These are phyloP conservation scores for Coniochaeta ligniaria DNA, from an alignment of 2,329 filamentous ascomycete genomes.

Conservation along the genomic window DNA sequence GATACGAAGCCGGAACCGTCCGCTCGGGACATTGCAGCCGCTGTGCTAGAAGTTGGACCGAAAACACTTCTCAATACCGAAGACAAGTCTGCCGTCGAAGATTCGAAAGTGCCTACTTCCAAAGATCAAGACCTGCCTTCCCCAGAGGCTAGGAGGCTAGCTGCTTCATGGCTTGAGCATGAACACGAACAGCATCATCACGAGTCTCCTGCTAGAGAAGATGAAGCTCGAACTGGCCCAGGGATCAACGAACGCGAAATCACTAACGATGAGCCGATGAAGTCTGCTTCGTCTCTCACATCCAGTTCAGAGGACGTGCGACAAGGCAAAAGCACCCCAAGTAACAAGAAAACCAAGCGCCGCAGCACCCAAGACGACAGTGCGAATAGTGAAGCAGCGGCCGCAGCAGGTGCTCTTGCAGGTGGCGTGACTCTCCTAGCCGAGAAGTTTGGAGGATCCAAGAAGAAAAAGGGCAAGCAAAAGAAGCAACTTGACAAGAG, in stretches of 20 bases:
- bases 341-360: slow-evolving; percentile 4
- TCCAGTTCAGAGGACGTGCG: not conserved
- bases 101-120: not conserved
- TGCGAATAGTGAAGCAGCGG: slow-evolving; percentile 16
- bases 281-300: not conserved
- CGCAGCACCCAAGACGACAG: slow-evolving; percentile 3
- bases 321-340: not conserved
- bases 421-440: slow-evolving; percentile 26
- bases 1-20: slow-evolving; percentile 5
- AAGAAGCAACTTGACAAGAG: slow-evolving; percentile 32
- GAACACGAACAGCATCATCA: not conserved
- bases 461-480: slow-evolving; percentile 26
- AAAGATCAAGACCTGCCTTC: not conserved
- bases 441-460: slow-evolving; percentile 24
- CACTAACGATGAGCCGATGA: not conserved
- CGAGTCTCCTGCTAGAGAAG: not conserved
- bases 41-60: slow-evolving; percentile 9
- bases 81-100: not conserved
- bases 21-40: slow-evolving; percentile 15
- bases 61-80: not conserved
- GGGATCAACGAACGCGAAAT: not conserved
- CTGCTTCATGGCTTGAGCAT: slow-evolving; percentile 2
- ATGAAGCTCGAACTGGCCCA: not conserved
- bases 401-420: slow-evolving; percentile 15
- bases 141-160: not conserved